phyloP scores from a whole-genome alignment of 768 basidiomycete genomes.

The Phaeotremella fagi region DNA sequence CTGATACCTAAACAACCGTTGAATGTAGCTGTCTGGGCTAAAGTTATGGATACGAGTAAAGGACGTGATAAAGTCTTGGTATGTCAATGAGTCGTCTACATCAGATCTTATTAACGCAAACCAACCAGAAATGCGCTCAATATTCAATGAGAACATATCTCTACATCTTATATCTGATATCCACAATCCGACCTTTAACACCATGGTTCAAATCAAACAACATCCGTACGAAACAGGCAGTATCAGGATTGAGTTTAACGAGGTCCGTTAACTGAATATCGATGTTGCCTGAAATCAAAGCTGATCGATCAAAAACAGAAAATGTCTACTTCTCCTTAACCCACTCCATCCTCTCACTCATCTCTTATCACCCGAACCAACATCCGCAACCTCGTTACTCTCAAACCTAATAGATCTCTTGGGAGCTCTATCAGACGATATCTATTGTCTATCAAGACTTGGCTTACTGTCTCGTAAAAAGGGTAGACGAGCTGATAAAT shows the following conservation, averaged over 20 bases:
- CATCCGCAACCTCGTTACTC: constrained; percentile 26
- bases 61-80: constrained; percentile 45
- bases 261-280: constrained; percentile 19
- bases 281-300: background rate
- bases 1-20: background rate
- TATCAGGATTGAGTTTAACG: constrained; percentile 32
- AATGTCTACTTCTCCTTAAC: constrained; percentile 44
- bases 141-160: constrained; percentile 41
- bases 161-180: constrained; percentile 33
- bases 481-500: constrained; percentile 27
- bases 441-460: constrained; percentile 28
- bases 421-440: constrained; percentile 35
- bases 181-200: constrained; percentile 24
- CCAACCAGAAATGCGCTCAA: constrained; percentile 38
- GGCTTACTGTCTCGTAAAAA: constrained; percentile 24
- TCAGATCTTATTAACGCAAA: background rate
- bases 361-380: constrained; percentile 36
- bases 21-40: constrained; percentile 13
- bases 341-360: constrained; percentile 37
- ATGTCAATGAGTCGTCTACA: background rate
- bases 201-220: constrained; percentile 29
- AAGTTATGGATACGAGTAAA: constrained; percentile 38
- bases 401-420: constrained; percentile 33
- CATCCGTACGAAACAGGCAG: constrained; percentile 28
- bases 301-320: constrained; percentile 14